Conservation (phyloP, 2,329 filamentous ascomycete genomes). For the Dendrostoma leiphaemia region DNA sequence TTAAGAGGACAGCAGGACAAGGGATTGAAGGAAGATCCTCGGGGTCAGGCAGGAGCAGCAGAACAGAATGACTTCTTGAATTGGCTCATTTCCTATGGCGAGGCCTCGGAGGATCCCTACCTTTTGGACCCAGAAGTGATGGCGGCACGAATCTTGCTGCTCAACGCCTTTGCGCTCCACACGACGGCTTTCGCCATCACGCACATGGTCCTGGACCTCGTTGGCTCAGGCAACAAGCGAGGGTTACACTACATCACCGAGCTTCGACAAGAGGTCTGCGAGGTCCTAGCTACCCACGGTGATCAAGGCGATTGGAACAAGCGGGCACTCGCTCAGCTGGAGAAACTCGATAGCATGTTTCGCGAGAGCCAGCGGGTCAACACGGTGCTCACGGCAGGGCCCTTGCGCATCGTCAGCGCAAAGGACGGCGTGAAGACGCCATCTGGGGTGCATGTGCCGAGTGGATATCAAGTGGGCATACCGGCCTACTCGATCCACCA, state of each 20-base stretch:
- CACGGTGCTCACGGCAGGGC: slow-evolving; percentile 34
- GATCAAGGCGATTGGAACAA: slow-evolving; percentile 31
- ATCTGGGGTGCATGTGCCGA: slow-evolving; percentile 31
- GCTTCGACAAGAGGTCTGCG: slow-evolving; percentile 9
- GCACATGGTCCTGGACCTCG: slow-evolving; percentile 14
- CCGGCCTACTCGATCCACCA: slow-evolving; percentile 34
- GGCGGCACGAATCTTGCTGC: slow-evolving; percentile 10
- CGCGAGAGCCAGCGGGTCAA: slow-evolving; percentile 41
- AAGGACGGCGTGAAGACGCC: slow-evolving; percentile 31
- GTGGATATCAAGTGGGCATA: slow-evolving; percentile 35
- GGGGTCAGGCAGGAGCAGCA: background rate
- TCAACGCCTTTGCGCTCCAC: slow-evolving; percentile 14
- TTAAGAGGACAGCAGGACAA: background rate
- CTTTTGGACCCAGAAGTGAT: slow-evolving; percentile 12
- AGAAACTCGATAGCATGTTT: slow-evolving; percentile 37
- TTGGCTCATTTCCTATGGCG: slow-evolving; percentile 10
- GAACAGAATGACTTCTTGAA: slow-evolving; percentile 6
- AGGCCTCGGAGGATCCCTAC: slow-evolving; percentile 9
- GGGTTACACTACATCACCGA: slow-evolving; percentile 6
- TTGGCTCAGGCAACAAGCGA: slow-evolving; percentile 5
- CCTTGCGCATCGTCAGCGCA: slow-evolving; percentile 34
- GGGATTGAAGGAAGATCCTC: background rate
- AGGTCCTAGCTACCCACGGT: slow-evolving; percentile 6
- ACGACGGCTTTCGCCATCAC: slow-evolving; percentile 13
- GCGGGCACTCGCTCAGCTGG: slow-evolving; percentile 32